A percentile compares a stretch with the other conserved stretches of the same genome.
These are phyloP conservation scores for Kregervanrija fluxuum DNA, from an alignment of 805 yeast genomes.

Conservation along the genomic window DNA sequence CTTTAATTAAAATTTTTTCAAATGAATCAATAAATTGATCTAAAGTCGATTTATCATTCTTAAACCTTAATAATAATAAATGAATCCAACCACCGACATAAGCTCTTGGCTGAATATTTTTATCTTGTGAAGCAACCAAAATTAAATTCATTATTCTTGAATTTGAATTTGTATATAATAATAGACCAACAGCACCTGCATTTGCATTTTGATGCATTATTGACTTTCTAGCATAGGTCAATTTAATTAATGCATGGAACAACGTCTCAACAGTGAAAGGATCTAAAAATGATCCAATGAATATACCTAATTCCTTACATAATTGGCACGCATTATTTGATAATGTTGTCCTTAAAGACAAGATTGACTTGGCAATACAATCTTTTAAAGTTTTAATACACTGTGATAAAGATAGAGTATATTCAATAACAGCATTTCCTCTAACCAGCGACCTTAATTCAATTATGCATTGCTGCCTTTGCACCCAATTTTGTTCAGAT, in stretches of 20 bases:
- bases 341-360: constrained; percentile 79
- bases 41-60: constrained; percentile 25
- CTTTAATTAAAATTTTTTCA: constrained; percentile 46
- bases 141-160: constrained; percentile 45
- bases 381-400: constrained; percentile 38
- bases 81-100: constrained; percentile 68
- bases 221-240: constrained; percentile 55
- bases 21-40: constrained; percentile 33
- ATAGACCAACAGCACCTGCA: constrained; percentile 46
- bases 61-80: constrained; percentile 48
- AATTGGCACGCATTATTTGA: constrained; percentile 70
- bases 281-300: constrained; percentile 35
- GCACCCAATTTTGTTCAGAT: constrained; percentile 81
- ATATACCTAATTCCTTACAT: constrained; percentile 56
- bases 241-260: constrained; percentile 40
- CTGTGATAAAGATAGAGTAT: constrained; percentile 25
- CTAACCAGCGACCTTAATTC: constrained; percentile 53
- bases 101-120: constrained; percentile 62
- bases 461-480: constrained; percentile 56
- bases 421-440: constrained; percentile 40
- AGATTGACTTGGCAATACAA: constrained; percentile 55
- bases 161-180: constrained; percentile 48
- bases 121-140: constrained; percentile 50
- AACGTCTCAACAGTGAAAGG: constrained; percentile 40
- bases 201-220: constrained; percentile 56